Evolutionary conservation across 345 rosid species (phyloP).

Genomic region (Gossypium thurberi): DNA sequence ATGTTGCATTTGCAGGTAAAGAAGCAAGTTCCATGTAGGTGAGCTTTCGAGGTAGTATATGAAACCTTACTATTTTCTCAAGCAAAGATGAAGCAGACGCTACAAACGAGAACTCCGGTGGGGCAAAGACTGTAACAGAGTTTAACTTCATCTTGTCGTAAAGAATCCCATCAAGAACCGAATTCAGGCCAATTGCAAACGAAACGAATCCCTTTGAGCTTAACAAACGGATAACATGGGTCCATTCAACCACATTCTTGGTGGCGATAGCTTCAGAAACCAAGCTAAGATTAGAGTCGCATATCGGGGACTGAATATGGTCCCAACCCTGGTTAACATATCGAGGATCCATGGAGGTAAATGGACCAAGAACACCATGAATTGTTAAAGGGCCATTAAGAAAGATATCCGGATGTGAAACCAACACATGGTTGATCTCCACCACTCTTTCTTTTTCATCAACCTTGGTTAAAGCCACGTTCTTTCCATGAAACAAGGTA

Average conservation of each 20-base stretch:
- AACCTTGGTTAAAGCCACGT: conserved; percentile 38
- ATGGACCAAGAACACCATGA: conserved; percentile 65
- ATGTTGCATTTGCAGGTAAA: conserved; percentile 34
- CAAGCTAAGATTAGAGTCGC: conserved; percentile 26
- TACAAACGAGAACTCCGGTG: conserved; percentile 40
- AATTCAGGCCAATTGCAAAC: conserved; percentile 66
- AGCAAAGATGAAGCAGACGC: conserved; percentile 47
- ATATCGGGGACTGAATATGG: conserved; percentile 25
- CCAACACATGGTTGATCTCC: conserved; percentile 47
- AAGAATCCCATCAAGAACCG: conserved; percentile 54
- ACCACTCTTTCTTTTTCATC: conserved; percentile 25
- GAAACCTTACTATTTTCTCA: conserved; percentile 49
- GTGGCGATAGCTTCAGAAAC: conserved; percentile 22
- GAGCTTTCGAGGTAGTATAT: conserved; percentile 41
- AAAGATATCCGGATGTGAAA: conserved; percentile 65
- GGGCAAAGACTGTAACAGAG: conserved; percentile 58
- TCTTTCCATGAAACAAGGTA: conserved; percentile 45
- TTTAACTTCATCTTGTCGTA: conserved; percentile 28
- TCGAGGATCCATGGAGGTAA: conserved; percentile 29
- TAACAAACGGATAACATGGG: conserved; percentile 41
- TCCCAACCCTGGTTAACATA: conserved; percentile 23
- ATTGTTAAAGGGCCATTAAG: conserved; percentile 52
- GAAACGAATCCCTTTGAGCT: conserved; percentile 67
- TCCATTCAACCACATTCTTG: conserved; percentile 44
- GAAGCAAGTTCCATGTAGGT: conserved; percentile 33